Evolutionary conservation across 2,329 filamentous ascomycete genomes (phyloP), one percentile per base, ranked within the genome.

Genomic region (Boeremia lycopersici): DNA sequence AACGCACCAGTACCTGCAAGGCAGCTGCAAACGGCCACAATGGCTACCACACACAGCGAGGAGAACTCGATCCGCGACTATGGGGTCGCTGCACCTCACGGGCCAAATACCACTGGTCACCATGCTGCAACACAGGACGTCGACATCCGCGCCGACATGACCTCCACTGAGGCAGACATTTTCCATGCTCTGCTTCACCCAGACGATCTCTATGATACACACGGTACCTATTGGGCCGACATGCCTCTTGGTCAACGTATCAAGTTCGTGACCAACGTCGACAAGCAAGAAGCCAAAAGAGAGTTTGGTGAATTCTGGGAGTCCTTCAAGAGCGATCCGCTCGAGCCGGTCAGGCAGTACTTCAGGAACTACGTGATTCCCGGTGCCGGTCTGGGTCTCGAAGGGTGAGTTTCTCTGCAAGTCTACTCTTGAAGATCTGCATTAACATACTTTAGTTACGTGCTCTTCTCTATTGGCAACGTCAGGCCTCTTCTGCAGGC

Each of bases 401-500:
- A 98, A 82, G 93, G 86, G 60, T 68, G 9, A 51, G 61, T 50
- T 23, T 34, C 11, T 2, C 7, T 29, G 12, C 31, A 15, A 11
- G 11, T 6, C 17, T 25, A 11, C 42, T 10, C 10, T 17, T 31
- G 17, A 30, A 43, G 2, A 3, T 26, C 2, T n/a, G 19, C 44
- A n/a, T 55, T 62, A 30, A 62, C 30, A 7, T 9, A 17, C 4
- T 9, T 1, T 48, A 86, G 91, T 67, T 98, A 97, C 72, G 93
- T 97, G 36, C 84, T 98, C 17, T 98, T 98, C 82, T 97, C 93
- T 60, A 97, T 98, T 65, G 93, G 93, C 54, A 97, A 96, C 76
- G 81, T 98, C 61, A 86, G 89, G 70, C 90, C 93, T 4, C 82
- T 98, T 10, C 93, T 96, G 71, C 77, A 85, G 57, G 82, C 85